Base-by-base conservation (phyloP, 2,329 filamentous ascomycete species). In the Plectosphaerella plurivora region DNA sequence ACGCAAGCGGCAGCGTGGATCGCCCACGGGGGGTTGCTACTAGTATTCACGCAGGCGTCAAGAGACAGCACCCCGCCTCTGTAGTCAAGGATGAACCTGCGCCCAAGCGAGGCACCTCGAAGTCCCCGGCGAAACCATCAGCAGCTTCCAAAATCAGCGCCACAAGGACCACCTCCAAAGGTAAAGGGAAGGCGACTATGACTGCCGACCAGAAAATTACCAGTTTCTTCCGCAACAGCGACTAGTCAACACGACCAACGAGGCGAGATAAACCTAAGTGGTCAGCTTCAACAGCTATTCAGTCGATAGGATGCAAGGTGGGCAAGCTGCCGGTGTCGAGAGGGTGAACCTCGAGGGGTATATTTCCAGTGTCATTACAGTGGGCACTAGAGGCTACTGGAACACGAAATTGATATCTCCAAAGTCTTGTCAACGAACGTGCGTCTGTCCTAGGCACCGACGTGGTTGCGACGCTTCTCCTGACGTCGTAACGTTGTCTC, bases 171-270 rank as follows among this genome's bases (percentile, higher is more conserved):
- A 61, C 61, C 14, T 63, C 54, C 3, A 73, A 62, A 50, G 69
- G 65, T 33, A 65, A 66, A 5, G 56, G 45, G 5, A 72, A 71
- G 52, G 6, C 48, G 52, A 67, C 61, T 49, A 56, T 55, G 52
- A 56, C 59, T 5, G 70, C 71, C 3, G 71, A 65, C 16, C 72
- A 71, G 54, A 79, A 78, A 59, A 76, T 76, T 24, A 76, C 73
- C 0, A 74, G 70, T 53, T 76, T 76, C 56, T 76, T 76, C 55
- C 67, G 63, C 20, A 75, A 73, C 50, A 73, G 71, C 53, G 66
- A 72, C 4, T 49, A 35, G 28, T 33, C 9, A 33, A 10, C 28
- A 33, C 11, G 8, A 8, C 28, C 28, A 9, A 10, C 11, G 28
- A 8, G 2, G 28, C 7, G 8, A 33, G 28, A 33, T 12, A 9